Evolutionary conservation across 352 stramenopile genomes (phyloP), one percentile per base, ranked within the genome.

Genomic region (Phytopythium oedochilum): DNA sequence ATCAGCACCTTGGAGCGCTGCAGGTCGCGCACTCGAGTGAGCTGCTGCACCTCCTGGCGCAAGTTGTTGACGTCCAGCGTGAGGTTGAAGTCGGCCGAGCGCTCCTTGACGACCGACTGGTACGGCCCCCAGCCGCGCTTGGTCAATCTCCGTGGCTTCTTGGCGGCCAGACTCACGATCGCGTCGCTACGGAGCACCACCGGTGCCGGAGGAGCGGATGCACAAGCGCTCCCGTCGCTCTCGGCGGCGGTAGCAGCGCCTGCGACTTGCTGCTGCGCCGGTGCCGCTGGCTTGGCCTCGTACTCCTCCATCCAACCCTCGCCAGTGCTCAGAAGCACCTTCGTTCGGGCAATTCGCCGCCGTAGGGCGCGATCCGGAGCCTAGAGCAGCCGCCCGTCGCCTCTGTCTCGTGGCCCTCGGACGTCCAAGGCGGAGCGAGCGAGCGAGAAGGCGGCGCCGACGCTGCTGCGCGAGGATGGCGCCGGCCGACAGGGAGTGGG

Each of bases 31-130:
- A 65, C 20, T 2, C 52, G 31, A 5, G 55, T 34, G 10, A 70
- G 20, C 34, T 78, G 65, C 28, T 63, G 46, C 35, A 78, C 64
- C 56, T 76, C 60, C 44, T 78, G 68, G 23, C 57, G 55, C 38
- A 82, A 47, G 40, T 60, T 67, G 51, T 82, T 64, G 36, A 82
- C 65, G 47, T 81, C 68, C 26, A 82, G 60, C 28, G 60, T 68
- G 42, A 82, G 53, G 49, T 78, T 82, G 56, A 82, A 78, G 29
- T 64, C 68, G 17, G 69, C 59, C 0, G 66, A 69, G 22, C 71
- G 68, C 51, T 81, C 66, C n/a, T 71, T 70, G 7, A 60, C 22
- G 10, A 75, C 61, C 7, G 66, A 73, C 23, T 65, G 53, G 49
- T 61, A 78, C 3, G 65, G 62, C 2, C 69, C 69, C 69, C 63